These are phyloP conservation scores for Daldinia caldariorum DNA, from an alignment of 495 filamentous ascomycete species.

Conservation along the genomic window DNA sequence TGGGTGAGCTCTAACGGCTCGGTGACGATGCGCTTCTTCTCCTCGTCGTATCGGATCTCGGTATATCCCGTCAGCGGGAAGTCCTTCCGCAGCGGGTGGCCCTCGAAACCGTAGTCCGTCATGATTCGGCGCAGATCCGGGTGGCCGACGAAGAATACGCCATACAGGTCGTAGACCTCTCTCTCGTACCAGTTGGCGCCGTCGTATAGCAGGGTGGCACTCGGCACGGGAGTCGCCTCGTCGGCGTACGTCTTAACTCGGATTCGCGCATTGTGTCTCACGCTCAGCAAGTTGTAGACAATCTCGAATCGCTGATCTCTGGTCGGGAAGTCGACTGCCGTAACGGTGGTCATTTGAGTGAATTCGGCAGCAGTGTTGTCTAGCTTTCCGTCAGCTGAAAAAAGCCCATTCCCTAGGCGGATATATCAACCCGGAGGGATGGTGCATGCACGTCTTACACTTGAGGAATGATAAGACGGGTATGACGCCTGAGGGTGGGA, in stretches of 20 bases:
- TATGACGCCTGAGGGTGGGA: constrained; percentile 84
- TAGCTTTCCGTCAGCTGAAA: constrained; percentile 37
- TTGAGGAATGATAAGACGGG: constrained; percentile 96
- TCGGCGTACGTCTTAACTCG: constrained; percentile 99
- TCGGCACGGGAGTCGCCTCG: constrained; percentile 93
- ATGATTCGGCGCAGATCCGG: constrained; percentile 97
- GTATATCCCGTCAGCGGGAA: constrained; percentile 99
- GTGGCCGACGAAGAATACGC: constrained; percentile 94
- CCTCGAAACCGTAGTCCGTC: constrained; percentile 99
- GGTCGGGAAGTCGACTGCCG: constrained; percentile 94
- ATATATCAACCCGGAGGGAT: background rate
- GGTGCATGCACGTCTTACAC: constrained; percentile 55
- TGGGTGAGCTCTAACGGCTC: constrained; percentile 98
- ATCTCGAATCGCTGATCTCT: constrained; percentile 95
- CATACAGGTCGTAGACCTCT: constrained; percentile 97
- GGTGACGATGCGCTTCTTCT: constrained; percentile 99
- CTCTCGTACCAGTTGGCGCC: constrained; percentile 99
- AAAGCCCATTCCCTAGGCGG: background rate
- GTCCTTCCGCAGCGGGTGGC: constrained; percentile 96
- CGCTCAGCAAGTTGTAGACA: constrained; percentile 95
- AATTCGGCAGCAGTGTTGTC: constrained; percentile 96
- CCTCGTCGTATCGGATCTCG: constrained; percentile 96
- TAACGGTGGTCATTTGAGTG: constrained; percentile 92
- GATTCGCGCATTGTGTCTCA: constrained; percentile 95
- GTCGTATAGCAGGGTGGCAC: constrained; percentile 84